Conservation (phyloP, 2,329 filamentous ascomycete genomes). For the Bipolaris sorokiniana region DNA sequence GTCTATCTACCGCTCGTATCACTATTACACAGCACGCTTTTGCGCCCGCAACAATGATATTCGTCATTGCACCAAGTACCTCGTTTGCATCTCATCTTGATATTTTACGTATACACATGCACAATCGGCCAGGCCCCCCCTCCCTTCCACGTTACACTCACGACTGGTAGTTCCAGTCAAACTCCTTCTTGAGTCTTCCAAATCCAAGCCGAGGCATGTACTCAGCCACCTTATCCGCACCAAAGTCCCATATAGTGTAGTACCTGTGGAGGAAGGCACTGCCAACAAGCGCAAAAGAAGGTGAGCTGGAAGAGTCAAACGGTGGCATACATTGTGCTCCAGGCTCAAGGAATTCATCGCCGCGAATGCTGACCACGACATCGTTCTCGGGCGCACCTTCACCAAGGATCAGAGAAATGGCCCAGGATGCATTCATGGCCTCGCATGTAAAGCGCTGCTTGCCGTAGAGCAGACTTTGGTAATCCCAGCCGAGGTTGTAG, state of each 20-base stretch:
- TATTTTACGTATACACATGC: no score
- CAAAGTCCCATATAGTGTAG: constrained; percentile 26
- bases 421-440: constrained; percentile 28
- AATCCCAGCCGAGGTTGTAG: constrained; percentile 29
- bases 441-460: constrained; percentile 22
- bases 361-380: constrained; percentile 20
- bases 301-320: constrained; percentile 11
- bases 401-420: constrained; percentile 22
- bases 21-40: no score
- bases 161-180: constrained; percentile 14
- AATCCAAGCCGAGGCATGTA: constrained; percentile 27
- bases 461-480: constrained; percentile 15
- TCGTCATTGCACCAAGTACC: no score
- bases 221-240: constrained; percentile 15
- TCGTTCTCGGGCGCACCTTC: constrained; percentile 16
- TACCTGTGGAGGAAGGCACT: constrained; percentile 16
- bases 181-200: constrained; percentile 28
- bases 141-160: background rate
- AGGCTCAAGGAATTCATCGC: constrained; percentile 13
- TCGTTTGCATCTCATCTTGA: no score
- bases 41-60: no score
- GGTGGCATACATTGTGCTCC: constrained; percentile 24
- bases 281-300: constrained; percentile 20
- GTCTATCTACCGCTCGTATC: no score
- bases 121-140: no score